Percentiles rank a stretch among this genome's conserved stretches.
phyloP scores from a whole-genome alignment of 1,284 basidiomycete species.

The Sporisorium exsertum region DNA sequence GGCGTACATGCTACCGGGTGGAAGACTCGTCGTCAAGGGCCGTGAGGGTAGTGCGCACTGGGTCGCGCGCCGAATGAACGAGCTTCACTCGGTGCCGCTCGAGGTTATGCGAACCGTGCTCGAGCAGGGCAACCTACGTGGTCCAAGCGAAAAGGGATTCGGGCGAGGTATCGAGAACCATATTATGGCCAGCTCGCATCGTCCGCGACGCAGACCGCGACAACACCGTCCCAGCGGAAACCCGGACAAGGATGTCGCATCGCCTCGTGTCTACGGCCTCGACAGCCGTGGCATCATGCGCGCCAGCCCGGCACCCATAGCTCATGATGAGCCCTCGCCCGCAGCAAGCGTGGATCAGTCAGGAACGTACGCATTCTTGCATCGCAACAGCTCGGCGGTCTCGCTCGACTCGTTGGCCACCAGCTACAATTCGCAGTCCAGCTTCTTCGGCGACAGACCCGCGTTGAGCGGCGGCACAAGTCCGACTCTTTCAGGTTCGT shows the following conservation, averaged over 20 bases:
- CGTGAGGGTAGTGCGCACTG: conserved; percentile 63
- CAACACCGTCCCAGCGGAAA: conserved; percentile 24
- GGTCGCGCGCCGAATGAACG: conserved; percentile 67
- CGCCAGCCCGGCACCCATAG: conserved; percentile 55
- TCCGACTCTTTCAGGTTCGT: conserved; percentile 28
- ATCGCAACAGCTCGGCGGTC: conserved; percentile 59
- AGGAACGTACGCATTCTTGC: conserved; percentile 26
- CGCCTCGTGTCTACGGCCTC: conserved; percentile 27
- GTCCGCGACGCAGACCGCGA: conserved; percentile 48
- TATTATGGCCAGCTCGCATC: conserved; percentile 65
- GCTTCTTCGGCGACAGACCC: conserved; percentile 46
- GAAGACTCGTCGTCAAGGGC: conserved; percentile 49
- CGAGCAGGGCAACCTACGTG: conserved; percentile 65
- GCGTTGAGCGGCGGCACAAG: conserved; percentile 31
- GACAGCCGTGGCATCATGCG: conserved; percentile 40
- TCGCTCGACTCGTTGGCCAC: conserved; percentile 68
- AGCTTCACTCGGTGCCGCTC: conserved; percentile 67
- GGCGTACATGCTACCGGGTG: conserved; percentile 43
- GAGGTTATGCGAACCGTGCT: conserved; percentile 66
- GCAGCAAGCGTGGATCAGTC: conserved; percentile 26
- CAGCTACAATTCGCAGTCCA: conserved; percentile 62
- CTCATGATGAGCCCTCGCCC: conserved; percentile 21
- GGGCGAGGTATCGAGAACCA: conserved; percentile 67
- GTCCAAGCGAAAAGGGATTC: conserved; percentile 60
- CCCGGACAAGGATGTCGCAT: conserved; percentile 23